Evolutionary conservation across 2,329 filamentous ascomycete species (phyloP), one percentile per base, ranked within the genome.

Genomic region (Colletotrichum sp.): DNA sequence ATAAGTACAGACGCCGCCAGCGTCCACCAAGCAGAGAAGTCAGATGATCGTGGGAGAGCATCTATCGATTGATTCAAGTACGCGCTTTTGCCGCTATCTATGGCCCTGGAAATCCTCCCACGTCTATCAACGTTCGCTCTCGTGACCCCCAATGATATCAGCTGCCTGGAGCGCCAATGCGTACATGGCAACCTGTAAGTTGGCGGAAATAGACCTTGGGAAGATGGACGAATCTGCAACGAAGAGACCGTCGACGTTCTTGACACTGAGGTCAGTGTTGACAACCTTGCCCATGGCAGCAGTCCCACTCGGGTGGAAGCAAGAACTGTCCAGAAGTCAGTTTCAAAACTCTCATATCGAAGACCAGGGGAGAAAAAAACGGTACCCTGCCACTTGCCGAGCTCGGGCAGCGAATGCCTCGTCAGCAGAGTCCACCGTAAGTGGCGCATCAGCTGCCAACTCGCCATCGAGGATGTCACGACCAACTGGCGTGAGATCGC

Each of bases 101-200:
- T 15, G 26, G 13, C n/a, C n/a, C 16, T 13, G 10, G 6, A 34
- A 63, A 24, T 36, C 9, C 13, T 62, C 18, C 28, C 28, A 22
- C n/a, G 12, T 15, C 32, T 9, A 24, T 22, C 12, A 16, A n/a
- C 39, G 6, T 26, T 65, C 55, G 30, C 39, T 39, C 15, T 24
- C 16, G 3, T 65, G 34, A 30, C 30, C 52, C 15, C 52, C 57
- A 32, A 92, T 92, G n/a, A 88, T 88, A 80, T 91, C 90, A 4
- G 90, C 89, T 4, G 91, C 90, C 83, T 92, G 92, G 83, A 92
- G 90, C 6, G 86, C 88, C 34, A 91, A 83, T 80, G 92, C 90
- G 79, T 90, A 91, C 1, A 88, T 88, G 1, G 90, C 86, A 1
- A 89, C 80, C 6, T 87, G 85, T 34, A 88, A 86, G 79, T 89